A percentile compares a stretch with the other conserved stretches of the same genome.
Evolutionary conservation across 495 filamentous ascomycete genomes (phyloP).

Genomic region (Arthonia radiata): DNA sequence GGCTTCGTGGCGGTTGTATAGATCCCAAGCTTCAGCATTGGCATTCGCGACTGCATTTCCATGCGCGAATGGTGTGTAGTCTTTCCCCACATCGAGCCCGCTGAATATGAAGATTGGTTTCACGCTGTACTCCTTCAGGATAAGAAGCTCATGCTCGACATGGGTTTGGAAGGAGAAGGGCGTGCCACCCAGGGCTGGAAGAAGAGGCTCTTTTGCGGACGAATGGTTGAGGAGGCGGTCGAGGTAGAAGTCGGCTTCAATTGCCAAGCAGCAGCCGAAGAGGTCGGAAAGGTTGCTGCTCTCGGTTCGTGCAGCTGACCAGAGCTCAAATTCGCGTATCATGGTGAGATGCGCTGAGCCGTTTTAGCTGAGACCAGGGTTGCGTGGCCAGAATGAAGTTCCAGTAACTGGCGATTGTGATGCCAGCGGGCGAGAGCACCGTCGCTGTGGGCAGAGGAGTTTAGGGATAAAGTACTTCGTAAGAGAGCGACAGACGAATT

Average conservation of each 20-base stretch:
- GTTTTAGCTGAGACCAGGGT: too few species aligned
- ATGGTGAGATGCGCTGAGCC: constrained; percentile 7
- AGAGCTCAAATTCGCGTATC: constrained; percentile 37
- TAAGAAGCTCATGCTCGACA: constrained; percentile 48
- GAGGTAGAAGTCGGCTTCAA: constrained; percentile 82
- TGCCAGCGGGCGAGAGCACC: too few species aligned
- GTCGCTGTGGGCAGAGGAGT: too few species aligned
- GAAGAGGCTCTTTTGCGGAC: constrained; percentile 54
- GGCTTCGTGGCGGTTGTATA: constrained; percentile 61
- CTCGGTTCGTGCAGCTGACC: constrained; percentile 23
- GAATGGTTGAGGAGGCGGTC: constrained; percentile 40
- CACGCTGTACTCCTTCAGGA: constrained; percentile 36
- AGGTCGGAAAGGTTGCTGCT: constrained; percentile 35
- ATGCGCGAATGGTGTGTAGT: constrained; percentile 30
- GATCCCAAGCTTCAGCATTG: constrained; percentile 47
- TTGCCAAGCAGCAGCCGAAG: constrained; percentile 46
- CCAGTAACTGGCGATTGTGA: too few species aligned
- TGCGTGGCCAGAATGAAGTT: too few species aligned
- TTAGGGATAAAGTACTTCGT: too few species aligned
- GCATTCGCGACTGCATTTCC: constrained; percentile 11
- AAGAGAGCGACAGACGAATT: too few species aligned
- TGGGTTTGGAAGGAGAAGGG: constrained; percentile 49
- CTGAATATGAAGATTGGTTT: constrained; percentile 70
- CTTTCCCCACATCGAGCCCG: constrained; percentile 51
- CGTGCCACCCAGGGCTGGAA: constrained; percentile 71